Evolutionary conservation across 345 rosid genomes (phyloP), one percentile per base, ranked within the genome.

Genomic region (Schrenkiella parvula): DNA sequence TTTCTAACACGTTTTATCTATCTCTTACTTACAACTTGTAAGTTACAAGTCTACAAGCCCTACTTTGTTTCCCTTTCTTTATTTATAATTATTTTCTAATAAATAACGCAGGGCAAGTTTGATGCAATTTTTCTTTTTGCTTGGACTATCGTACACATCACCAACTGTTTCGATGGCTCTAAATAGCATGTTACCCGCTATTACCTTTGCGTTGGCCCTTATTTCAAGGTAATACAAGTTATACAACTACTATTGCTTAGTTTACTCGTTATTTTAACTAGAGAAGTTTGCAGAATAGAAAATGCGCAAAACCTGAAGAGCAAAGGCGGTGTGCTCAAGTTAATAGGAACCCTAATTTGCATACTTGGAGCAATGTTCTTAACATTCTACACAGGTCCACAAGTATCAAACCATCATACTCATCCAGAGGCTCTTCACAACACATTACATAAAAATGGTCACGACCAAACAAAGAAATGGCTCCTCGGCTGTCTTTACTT

Each of bases 131-230:
- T 80, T 82, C 75, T 85, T 88, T 77, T 85, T 90, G 34, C 83
- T 84, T 32, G 93, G 96, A 56, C 82, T 90, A 47, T 73, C 85
- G 74, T 80, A 86, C 65, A 86, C 96, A 64, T 86, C 93, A 12
- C 84, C 96, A 29, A 82, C 91, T 37, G 86, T 86, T 66, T 23
- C 91, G 0, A 77, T 83, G 61, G 91, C 93, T 29, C 78, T 88
- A 79, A 21, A 73, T 59, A 86, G 88, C 83, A 78, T 82, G 68
- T 85, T 86, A 17, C 88, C 96, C 19, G 93, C 85, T 3, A 19
- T 81, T 54, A 88, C 96, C 29, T 88, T 90, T 66, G 61, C 88
- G 3, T 72, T 86, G 77, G 89, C 93, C 66, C 74, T 90, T 22
- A 64, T 89, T 44, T 82, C 84, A 67, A 70, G 91, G 93, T 50